Base-by-base conservation (phyloP, 176 grass and related monocot species). In the Zizania latifolia region DNA sequence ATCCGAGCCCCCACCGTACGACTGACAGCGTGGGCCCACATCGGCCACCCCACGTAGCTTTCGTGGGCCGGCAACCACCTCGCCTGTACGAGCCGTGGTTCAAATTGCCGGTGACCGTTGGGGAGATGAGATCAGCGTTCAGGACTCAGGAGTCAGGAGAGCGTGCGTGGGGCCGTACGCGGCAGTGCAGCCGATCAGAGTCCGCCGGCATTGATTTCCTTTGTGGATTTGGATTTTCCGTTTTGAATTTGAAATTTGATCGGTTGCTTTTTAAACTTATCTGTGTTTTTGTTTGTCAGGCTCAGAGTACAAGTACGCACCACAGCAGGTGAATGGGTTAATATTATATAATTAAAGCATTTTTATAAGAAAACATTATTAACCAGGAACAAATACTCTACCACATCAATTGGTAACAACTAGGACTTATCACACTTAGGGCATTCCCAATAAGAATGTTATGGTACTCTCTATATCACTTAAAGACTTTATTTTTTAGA, bases 81-180 rank as follows among this genome's bases (percentile, higher is more conserved):
- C 29, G 65, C 58, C 50, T 78, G 58, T 41, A 65, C 26, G 33
- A 74, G 6, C 53, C 62, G 34, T 11, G 51, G 75, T 88, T 83
- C 39, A 62, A 88, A 83, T 51, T 48, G 40, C 34, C 19, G 68
- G 53, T 22, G 74, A 74, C 80, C 74, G 74, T 83, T 87, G 63
- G 22, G 10, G 34, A 10, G 39, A 12, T 0, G 2, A 27, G 3
- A 8, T 50, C 10, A 43, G 61, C 3, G 43, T n/a, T n/a, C n/a
- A n/a, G n/a, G n/a, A n/a, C n/a, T n/a, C n/a, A n/a, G n/a, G n/a
- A n/a, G n/a, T n/a, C n/a, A 43, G 48, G 48, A 3, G 44, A 55
- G 43, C 38, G 45, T 10, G 23, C 40, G 71, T 78, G 58, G 66
- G 35, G 22, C 58, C 44, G 21, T 62, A 35, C 21, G 29, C 43